These are phyloP conservation scores for Corymbia maculata DNA, from an alignment of 345 rosid genomes.

Conservation along the genomic window DNA sequence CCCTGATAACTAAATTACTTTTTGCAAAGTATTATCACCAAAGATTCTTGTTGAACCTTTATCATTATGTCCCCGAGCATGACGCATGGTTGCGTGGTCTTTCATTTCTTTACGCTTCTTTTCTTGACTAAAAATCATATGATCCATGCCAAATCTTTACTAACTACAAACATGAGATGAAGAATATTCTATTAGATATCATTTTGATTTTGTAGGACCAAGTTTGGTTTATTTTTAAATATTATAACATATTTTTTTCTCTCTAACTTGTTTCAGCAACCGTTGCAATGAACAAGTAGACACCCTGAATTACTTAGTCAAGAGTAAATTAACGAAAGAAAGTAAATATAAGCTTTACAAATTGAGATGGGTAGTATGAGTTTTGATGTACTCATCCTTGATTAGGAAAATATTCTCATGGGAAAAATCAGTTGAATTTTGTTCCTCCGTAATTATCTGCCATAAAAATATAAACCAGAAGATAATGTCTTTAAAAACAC, in stretches of 20 bases:
- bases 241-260: too few relatives aligned
- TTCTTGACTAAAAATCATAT: neutral
- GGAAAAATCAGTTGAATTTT: neutral
- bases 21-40: neutral
- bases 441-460: neutral
- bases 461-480: too few relatives aligned
- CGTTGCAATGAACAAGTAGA: too few relatives aligned
- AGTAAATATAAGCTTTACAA: too few relatives aligned
- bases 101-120: neutral
- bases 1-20: neutral
- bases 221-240: too few relatives aligned
- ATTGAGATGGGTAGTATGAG: neutral
- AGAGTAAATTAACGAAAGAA: too few relatives aligned
- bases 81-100: neutral
- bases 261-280: too few relatives aligned
- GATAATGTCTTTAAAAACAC: too few relatives aligned
- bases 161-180: neutral
- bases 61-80: neutral
- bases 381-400: too few relatives aligned
- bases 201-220: too few relatives aligned
- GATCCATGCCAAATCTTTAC: neutral
- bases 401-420: neutral
- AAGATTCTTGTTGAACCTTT: neutral
- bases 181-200: too few relatives aligned
- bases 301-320: too few relatives aligned